Evolutionary conservation across 345 rosid species (phyloP).

Genomic region (Corymbia maculata): DNA sequence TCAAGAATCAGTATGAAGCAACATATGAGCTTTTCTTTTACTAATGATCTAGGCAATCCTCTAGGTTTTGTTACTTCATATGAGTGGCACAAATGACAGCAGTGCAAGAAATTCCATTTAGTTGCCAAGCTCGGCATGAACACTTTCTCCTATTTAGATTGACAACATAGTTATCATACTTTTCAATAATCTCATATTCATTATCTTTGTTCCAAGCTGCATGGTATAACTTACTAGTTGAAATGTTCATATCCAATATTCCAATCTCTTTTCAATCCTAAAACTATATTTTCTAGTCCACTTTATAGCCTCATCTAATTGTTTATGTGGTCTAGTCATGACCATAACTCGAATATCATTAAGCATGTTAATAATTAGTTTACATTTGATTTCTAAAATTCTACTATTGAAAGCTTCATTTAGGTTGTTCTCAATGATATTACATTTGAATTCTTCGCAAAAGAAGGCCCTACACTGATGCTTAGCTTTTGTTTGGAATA

Average conservation of each 20-base stretch:
- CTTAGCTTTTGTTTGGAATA: too few species aligned
- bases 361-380: background rate
- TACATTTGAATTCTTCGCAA: too few species aligned
- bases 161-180: too few species aligned
- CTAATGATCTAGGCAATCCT: background rate
- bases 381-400: background rate
- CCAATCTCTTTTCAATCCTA: background rate
- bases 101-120: background rate
- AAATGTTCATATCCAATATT: background rate
- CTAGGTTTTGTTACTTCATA: background rate
- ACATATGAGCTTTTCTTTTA: fast-evolving
- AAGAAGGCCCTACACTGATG: background rate
- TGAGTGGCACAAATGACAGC: background rate
- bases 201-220: too few species aligned
- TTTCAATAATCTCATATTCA: too few species aligned
- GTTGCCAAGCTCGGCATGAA: background rate
- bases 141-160: background rate
- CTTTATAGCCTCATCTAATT: background rate
- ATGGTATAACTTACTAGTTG: too few species aligned
- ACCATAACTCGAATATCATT: background rate
- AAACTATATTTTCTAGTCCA: background rate
- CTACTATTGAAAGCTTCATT: background rate
- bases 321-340: background rate
- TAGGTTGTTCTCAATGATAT: background rate
- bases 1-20: background rate